Evolutionary conservation across 2,329 filamentous ascomycete genomes (phyloP).

Genomic region (Ceratocystis diversiconidia): DNA sequence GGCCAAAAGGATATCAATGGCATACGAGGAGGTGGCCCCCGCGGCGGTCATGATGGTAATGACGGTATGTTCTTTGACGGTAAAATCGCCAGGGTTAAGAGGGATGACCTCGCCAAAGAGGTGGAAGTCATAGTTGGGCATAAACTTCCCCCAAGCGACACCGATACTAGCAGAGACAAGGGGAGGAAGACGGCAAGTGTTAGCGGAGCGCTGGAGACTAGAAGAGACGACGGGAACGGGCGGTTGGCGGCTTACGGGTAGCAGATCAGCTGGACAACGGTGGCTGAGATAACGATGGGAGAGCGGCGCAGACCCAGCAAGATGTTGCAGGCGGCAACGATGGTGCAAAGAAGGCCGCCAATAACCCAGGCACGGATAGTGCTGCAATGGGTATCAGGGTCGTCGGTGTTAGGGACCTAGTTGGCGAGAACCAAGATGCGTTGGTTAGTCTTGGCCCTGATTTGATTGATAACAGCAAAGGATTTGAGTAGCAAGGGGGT

Average conservation of each 20-base stretch:
- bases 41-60: slow-evolving; percentile 33
- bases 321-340: slow-evolving; percentile 43
- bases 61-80: slow-evolving; percentile 37
- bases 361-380: slow-evolving; percentile 48
- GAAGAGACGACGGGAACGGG: not conserved
- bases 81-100: slow-evolving; percentile 31
- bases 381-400: slow-evolving; percentile 38
- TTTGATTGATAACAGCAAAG: no score
- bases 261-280: slow-evolving; percentile 41
- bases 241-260: slow-evolving; percentile 29
- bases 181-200: slow-evolving; percentile 22
- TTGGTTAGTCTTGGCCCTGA: no score
- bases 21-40: slow-evolving; percentile 26
- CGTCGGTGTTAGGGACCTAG: slow-evolving; percentile 28
- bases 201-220: slow-evolving; percentile 20
- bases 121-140: slow-evolving; percentile 24
- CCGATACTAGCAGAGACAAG: slow-evolving; percentile 20
- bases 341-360: slow-evolving; percentile 41
- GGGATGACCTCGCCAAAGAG: slow-evolving; percentile 25
- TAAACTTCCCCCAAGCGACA: slow-evolving; percentile 24
- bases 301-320: slow-evolving; percentile 37
- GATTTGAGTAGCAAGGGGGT: not conserved
- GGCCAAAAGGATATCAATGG: slow-evolving; percentile 32
- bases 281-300: slow-evolving; percentile 37
- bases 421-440: no score